These are phyloP conservation scores for Paecilomyces dactylethromorphus DNA, from an alignment of 2,329 filamentous ascomycete genomes.

Conservation along the genomic window DNA sequence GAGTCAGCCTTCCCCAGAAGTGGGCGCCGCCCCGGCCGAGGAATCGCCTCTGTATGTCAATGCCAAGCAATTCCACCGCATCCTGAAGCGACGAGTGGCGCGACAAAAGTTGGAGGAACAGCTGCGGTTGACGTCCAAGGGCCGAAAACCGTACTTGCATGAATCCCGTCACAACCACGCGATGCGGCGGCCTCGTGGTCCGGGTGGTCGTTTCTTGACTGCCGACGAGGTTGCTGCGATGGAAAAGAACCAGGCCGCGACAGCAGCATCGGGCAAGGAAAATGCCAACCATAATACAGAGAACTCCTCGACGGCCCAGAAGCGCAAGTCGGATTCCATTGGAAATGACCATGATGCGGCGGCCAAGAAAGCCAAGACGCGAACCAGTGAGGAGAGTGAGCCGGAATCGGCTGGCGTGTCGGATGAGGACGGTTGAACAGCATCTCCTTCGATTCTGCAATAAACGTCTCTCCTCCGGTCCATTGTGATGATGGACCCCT, in stretches of 20 bases:
- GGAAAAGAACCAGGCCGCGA: constrained; percentile 55
- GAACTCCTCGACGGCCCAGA: constrained; percentile 33
- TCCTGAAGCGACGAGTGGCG: constrained; percentile 87
- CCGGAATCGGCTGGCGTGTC: constrained; percentile 41
- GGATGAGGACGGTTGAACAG: constrained; percentile 42
- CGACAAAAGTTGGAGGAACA: constrained; percentile 91
- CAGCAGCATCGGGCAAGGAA: constrained; percentile 28
- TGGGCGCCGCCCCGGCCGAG: constrained; percentile 65
- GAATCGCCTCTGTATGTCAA: constrained; percentile 97
- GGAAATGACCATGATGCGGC: constrained; percentile 37
- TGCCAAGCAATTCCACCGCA: constrained; percentile 96
- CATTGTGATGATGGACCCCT: constrained; percentile 6
- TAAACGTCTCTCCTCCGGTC: constrained; percentile 2
- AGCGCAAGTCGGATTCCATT: constrained; percentile 46
- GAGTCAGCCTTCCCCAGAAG: constrained; percentile 72
- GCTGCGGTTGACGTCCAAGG: constrained; percentile 84
- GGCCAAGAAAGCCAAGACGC: constrained; percentile 47
- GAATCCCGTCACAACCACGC: constrained; percentile 97
- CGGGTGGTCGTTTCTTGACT: constrained; percentile 90
- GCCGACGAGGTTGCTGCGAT: constrained; percentile 92
- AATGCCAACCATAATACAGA: constrained; percentile 26
- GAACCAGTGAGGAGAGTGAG: constrained; percentile 46
- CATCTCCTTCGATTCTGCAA: constrained; percentile 1
- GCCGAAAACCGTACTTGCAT: constrained; percentile 92
- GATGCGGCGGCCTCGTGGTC: constrained; percentile 89